phyloP scores from a whole-genome alignment of 139 green algal species.

The Axilococcus clingmanii region DNA sequence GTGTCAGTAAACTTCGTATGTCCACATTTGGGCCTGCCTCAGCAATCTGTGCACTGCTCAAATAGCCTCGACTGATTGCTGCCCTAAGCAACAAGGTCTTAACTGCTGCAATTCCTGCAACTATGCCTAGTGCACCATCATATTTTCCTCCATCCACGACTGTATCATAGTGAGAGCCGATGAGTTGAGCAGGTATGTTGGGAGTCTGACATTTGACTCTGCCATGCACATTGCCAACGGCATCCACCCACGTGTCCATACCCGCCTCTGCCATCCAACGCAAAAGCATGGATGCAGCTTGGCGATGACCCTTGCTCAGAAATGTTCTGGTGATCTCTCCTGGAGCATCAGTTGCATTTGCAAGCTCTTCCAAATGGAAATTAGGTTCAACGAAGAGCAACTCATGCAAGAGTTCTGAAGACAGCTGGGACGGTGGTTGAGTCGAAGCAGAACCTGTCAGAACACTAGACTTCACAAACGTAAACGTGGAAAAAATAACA shows the following conservation, averaged over 20 bases:
- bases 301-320: conserved; percentile 49
- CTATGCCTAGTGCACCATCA: conserved; percentile 78
- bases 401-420: conserved; percentile 11
- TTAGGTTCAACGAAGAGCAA: conserved; percentile 46
- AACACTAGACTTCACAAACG: too few relatives aligned
- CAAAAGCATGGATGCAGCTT: conserved; percentile 35
- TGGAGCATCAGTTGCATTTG: conserved; percentile 46
- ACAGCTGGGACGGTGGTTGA: too few relatives aligned
- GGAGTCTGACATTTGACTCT: conserved; percentile 5
- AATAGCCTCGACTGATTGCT: background rate
- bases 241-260: conserved; percentile 60
- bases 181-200: conserved; percentile 35
- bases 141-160: conserved; percentile 83
- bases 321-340: conserved; percentile 52
- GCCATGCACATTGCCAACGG: conserved; percentile 76
- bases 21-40: conserved; percentile 4
- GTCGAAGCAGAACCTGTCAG: too few relatives aligned
- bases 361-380: conserved; percentile 39
- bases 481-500: too few relatives aligned
- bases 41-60: background rate
- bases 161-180: conserved; percentile 88
- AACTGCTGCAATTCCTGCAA: conserved; percentile 66
- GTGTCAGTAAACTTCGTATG: conserved; percentile 16
- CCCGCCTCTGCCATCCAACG: conserved; percentile 65
- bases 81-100: conserved; percentile 49